Evolutionary conservation across 2,329 filamentous ascomycete genomes (phyloP).

Genomic region (Delphinella strobiligena): DNA sequence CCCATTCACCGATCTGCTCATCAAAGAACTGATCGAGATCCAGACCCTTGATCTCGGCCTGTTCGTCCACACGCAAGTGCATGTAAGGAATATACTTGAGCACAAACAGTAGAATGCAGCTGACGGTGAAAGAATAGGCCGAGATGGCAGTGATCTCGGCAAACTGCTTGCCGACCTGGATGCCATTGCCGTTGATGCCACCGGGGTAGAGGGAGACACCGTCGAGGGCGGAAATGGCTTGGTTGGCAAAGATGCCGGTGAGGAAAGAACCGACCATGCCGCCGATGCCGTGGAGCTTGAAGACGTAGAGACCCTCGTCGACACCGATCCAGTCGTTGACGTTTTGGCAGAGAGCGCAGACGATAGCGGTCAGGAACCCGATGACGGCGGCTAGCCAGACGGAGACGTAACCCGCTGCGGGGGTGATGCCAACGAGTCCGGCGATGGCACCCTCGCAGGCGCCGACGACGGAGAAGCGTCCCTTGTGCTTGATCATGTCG

Average conservation of each 20-base stretch:
- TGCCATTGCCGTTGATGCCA: conserved; percentile 41
- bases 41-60: conserved; percentile 43
- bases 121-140: conserved; percentile 41
- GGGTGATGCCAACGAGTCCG: conserved; percentile 40
- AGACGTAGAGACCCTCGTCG: conserved; percentile 48
- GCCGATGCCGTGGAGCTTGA: conserved; percentile 47
- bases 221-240: conserved; percentile 37
- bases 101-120: conserved; percentile 38
- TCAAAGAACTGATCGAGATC: conserved; percentile 45
- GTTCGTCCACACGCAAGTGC: conserved; percentile 42
- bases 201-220: conserved; percentile 37
- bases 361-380: conserved; percentile 42
- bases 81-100: conserved; percentile 44
- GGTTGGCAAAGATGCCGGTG: conserved; percentile 44
- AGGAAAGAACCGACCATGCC: conserved; percentile 47
- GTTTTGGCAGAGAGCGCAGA: conserved; percentile 38
- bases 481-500: conserved; percentile 39
- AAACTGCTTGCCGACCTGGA: conserved; percentile 44
- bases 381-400: conserved; percentile 44
- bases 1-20: conserved; percentile 37
- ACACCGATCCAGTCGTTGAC: conserved; percentile 43
- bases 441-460: conserved; percentile 47
- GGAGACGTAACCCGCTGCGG: conserved; percentile 30
- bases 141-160: conserved; percentile 44
- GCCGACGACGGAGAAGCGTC: conserved; percentile 43